phyloP scores from a whole-genome alignment of 1,139 yeast genomes.

The Suhomyces panamericanus region DNA sequence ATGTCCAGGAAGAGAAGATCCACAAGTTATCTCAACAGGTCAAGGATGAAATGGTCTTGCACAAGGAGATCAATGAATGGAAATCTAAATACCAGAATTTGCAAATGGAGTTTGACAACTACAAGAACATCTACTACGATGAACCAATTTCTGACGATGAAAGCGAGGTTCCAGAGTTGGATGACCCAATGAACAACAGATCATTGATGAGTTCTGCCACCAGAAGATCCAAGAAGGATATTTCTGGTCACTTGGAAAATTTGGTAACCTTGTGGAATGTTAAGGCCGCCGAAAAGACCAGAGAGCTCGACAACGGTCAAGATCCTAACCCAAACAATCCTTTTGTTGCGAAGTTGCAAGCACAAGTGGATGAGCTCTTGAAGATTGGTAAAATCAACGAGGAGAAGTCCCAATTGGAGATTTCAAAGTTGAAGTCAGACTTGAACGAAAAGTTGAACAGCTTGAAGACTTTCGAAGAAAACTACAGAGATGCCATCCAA shows the following conservation, averaged over 20 bases:
- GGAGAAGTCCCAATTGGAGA: slow-evolving; percentile 31
- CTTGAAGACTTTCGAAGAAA: slow-evolving; percentile 48
- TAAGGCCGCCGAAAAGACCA: slow-evolving; percentile 12
- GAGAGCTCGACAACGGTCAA: slow-evolving; percentile 8
- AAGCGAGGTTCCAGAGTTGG: slow-evolving; percentile 18
- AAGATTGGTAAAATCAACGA: slow-evolving; percentile 42
- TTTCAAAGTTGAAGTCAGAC: slow-evolving; percentile 38
- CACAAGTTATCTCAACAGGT: slow-evolving; percentile 42
- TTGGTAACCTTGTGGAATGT: slow-evolving; percentile 41
- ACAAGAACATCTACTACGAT: slow-evolving; percentile 38
- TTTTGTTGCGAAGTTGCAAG: slow-evolving; percentile 43
- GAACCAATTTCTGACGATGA: slow-evolving; percentile 36
- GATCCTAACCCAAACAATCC: slow-evolving; percentile 20
- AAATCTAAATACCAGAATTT: slow-evolving; percentile 47
- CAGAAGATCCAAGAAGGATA: slow-evolving; percentile 32
- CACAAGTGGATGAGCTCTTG: slow-evolving; percentile 50
- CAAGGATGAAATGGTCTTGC: slow-evolving; percentile 45
- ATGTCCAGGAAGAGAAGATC: slow-evolving; percentile 53
- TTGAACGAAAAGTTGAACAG: slow-evolving; percentile 30
- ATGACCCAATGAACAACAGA: slow-evolving; percentile 17
- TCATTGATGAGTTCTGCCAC: slow-evolving; percentile 32
- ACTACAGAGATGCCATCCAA: slow-evolving; percentile 69
- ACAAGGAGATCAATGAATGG: slow-evolving; percentile 50
- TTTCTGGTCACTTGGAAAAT: slow-evolving; percentile 41
- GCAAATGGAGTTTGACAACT: slow-evolving; percentile 46